Conservation (phyloP, 2,329 filamentous ascomycete genomes). For the Ceratocystis colombiana region DNA sequence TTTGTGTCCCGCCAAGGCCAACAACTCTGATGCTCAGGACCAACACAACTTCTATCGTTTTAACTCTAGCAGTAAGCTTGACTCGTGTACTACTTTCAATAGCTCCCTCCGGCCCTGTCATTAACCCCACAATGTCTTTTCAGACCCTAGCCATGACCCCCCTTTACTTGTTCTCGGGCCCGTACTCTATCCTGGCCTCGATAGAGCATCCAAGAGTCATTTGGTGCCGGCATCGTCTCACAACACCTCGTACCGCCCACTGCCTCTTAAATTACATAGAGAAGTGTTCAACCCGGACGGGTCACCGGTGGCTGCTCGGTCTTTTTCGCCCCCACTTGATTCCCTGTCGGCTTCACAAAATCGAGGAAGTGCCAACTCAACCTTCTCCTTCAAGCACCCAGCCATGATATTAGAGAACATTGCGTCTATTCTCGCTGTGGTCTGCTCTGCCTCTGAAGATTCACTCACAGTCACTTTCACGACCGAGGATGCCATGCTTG, state of each 20-base stretch:
- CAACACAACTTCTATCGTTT: background rate
- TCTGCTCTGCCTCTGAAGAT: background rate
- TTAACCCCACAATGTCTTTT: background rate
- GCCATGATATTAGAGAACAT: slow-evolving; percentile 17
- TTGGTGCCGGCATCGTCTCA: background rate
- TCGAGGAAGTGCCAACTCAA: slow-evolving; percentile 16
- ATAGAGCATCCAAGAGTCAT: background rate
- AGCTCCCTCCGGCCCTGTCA: background rate
- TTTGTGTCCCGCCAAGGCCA: background rate
- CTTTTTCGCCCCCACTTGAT: background rate
- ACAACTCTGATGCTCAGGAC: background rate
- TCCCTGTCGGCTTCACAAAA: background rate
- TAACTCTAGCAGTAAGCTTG: background rate
- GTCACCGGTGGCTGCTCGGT: background rate
- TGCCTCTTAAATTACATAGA: background rate
- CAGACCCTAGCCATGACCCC: background rate
- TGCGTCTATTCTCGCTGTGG: background rate
- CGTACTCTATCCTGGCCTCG: background rate
- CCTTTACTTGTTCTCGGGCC: slow-evolving; percentile 10
- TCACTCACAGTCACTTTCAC: slow-evolving; percentile 5
- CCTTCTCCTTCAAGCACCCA: slow-evolving; percentile 18
- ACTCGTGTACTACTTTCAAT: background rate
- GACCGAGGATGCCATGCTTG: slow-evolving; percentile 1
- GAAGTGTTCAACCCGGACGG: background rate
- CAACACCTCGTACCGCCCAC: background rate